phyloP scores from a whole-genome alignment of 768 basidiomycete species.

The Suillus paluster region DNA sequence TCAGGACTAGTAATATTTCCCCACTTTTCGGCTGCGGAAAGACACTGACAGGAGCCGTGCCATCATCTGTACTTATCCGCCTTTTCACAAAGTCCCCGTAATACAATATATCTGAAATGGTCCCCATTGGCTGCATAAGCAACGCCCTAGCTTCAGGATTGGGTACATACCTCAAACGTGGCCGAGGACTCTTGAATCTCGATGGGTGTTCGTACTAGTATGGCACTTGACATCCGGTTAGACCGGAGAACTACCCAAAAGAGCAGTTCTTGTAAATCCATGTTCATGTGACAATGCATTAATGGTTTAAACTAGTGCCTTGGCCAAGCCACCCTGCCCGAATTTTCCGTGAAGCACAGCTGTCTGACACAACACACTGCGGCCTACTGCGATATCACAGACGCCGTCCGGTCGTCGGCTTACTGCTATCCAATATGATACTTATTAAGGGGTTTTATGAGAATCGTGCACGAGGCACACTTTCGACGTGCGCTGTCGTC shows the following conservation, averaged over 20 bases:
- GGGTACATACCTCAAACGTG: not conserved
- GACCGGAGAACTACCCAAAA: not conserved
- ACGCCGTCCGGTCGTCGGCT: not conserved
- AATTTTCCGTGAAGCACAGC: conserved; percentile 3
- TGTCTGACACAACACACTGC: not conserved
- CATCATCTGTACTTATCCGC: not conserved
- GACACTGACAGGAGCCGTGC: not conserved
- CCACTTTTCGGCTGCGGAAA: not conserved
- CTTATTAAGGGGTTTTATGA: conserved; percentile 2
- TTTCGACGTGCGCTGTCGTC: not conserved
- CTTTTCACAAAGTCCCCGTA: conserved; percentile 6
- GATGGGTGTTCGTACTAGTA: not conserved
- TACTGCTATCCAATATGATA: not conserved
- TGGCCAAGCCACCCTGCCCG: not conserved
- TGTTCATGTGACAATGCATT: not conserved
- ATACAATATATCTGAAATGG: conserved; percentile 5
- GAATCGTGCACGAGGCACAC: not conserved
- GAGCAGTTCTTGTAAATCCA: not conserved
- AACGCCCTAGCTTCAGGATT: not conserved
- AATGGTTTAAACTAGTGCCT: not conserved
- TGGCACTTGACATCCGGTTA: not conserved
- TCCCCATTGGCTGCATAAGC: not conserved
- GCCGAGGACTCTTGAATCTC: not conserved
- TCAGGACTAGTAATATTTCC: not conserved
- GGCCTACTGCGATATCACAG: not conserved